Base-by-base conservation (phyloP, 768 basidiomycete species). In the Amylocystis lapponica region DNA sequence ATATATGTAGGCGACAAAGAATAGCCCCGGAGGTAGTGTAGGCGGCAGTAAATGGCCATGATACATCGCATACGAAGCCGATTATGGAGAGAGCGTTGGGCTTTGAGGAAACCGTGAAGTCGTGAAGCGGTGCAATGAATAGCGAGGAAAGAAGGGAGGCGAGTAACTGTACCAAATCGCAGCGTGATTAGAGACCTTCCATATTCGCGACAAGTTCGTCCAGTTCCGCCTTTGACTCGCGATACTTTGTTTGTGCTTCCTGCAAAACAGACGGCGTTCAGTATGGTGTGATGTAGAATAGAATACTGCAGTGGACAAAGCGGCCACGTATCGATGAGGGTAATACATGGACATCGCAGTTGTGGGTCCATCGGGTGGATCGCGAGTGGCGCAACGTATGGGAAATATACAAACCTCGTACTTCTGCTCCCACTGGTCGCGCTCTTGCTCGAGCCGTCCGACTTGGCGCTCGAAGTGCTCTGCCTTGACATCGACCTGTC, bases 391-490 rank as follows among this genome's bases (percentile, higher is more conserved):
- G n/a, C n/a, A n/a, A n/a, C n/a, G n/a, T n/a, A n/a, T n/a, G n/a
- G n/a, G n/a, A n/a, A n/a, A n/a, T n/a, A n/a, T n/a, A 66, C 79
- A 56, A 57, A 91, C 93, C 74, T 94, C 94, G 69, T 79, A 87
- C 68, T 95, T 97, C 75, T 83, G 79, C 79, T 96, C 94, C 89
- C 87, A 92, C 30, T 62, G 57, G 62, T 98, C 95, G 39, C 94
- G 82, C 65, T 99, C 96, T 59, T 87, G 81, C 62, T 97, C 94
- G 36, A 79, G 71, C 33, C 87, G 78, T 52, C 80, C 72, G 16
- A 96, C 82, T 61, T 94, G 89, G 37, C 93, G 81, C 68, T 97
- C 95, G 61, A 90, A 96, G 69, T 98, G 92, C 65, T 99, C 96
- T 9, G 95, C 95, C 71, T 97, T 99, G 66, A 98, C 86, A 61